These are phyloP conservation scores for Eucalyptus sp. DNA, from an alignment of 345 rosid genomes.

Conservation along the genomic window DNA sequence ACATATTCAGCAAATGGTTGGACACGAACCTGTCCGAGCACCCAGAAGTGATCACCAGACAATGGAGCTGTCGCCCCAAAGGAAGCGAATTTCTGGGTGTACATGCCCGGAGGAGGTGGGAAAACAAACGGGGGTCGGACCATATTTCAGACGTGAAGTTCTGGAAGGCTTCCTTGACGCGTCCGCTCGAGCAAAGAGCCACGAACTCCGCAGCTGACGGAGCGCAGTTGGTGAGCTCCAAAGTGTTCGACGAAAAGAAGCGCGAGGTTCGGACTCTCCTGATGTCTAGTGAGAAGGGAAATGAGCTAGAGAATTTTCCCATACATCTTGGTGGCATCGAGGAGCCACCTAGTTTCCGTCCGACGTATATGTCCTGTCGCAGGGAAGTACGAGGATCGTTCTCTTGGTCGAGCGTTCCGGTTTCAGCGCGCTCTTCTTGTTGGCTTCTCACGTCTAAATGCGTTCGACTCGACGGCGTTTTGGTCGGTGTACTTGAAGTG, in stretches of 20 bases:
- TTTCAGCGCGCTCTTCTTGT: neutral
- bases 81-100: slow-evolving; percentile 33
- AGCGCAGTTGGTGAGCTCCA: neutral
- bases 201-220: slow-evolving; percentile 9
- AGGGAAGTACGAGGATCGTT: neutral
- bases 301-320: neutral
- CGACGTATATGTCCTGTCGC: neutral
- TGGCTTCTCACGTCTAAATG: neutral
- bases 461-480: neutral
- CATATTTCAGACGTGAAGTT: slow-evolving; percentile 35
- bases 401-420: neutral
- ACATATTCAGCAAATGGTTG: slow-evolving; percentile 70
- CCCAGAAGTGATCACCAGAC: slow-evolving; percentile 54
- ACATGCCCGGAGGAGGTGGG: slow-evolving; percentile 41
- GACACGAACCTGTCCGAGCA: slow-evolving; percentile 50
- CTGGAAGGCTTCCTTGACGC: slow-evolving; percentile 42
- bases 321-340: neutral
- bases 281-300: neutral
- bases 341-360: neutral
- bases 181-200: slow-evolving; percentile 41
- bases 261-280: neutral
- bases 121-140: slow-evolving; percentile 38
- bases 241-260: slow-evolving; percentile 7
- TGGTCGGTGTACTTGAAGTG: neutral
- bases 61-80: slow-evolving; percentile 56